Evolutionary conservation across 2,329 filamentous ascomycete species (phyloP).

Genomic region (Karstenula rhodostoma): DNA sequence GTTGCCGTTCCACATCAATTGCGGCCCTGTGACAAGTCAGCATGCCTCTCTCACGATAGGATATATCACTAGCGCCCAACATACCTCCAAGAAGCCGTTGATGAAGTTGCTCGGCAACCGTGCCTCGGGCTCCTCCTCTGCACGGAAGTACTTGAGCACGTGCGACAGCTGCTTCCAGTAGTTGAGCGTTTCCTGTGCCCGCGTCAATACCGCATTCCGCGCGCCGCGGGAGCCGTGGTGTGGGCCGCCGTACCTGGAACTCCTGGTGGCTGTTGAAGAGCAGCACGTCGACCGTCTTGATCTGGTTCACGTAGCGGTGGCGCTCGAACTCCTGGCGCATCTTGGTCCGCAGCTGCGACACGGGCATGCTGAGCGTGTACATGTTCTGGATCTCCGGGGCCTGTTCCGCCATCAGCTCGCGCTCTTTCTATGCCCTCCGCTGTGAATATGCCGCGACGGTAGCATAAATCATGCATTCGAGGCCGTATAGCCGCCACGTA

Average conservation of each 20-base stretch:
- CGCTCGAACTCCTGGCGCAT: constrained; percentile 97
- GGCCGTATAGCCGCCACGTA: constrained; percentile 62
- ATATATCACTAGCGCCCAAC: constrained; percentile 30
- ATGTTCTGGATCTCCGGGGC: constrained; percentile 96
- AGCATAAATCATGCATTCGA: background rate
- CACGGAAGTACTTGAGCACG: constrained; percentile 95
- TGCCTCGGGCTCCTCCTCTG: constrained; percentile 79
- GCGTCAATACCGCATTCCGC: constrained; percentile 11
- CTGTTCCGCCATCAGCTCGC: constrained; percentile 57
- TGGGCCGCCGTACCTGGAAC: constrained; percentile 74
- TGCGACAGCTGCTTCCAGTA: constrained; percentile 98
- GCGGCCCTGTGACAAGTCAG: constrained; percentile 43
- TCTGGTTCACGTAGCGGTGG: constrained; percentile 90
- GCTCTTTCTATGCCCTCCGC: constrained; percentile 23
- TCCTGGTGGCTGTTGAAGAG: constrained; percentile 91
- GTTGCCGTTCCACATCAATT: constrained; percentile 38
- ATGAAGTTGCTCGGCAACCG: constrained; percentile 90
- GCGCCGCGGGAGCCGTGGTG: background rate
- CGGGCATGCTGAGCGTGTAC: constrained; percentile 91
- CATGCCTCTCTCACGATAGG: background rate
- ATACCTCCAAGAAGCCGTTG: constrained; percentile 91
- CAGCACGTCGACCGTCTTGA: constrained; percentile 86
- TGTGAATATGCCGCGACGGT: background rate
- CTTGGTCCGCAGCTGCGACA: constrained; percentile 88
- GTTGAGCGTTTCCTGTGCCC: constrained; percentile 88